Percentiles rank a stretch among this genome's conserved stretches.
phyloP scores from a whole-genome alignment of 1,139 yeast genomes.

The Groenewaldozyma sp. region DNA sequence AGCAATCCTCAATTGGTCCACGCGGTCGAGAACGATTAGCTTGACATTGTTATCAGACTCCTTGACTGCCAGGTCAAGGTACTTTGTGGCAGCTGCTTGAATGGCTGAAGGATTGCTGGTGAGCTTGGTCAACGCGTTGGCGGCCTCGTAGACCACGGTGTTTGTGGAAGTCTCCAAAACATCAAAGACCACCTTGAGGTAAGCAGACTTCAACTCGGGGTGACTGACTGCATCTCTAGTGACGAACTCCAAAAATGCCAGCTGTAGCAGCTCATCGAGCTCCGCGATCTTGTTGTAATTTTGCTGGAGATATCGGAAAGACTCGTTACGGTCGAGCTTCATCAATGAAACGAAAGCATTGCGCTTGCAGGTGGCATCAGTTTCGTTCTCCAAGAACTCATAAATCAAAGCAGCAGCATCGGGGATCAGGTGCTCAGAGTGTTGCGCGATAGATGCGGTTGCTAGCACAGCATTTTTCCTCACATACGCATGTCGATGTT shows the following conservation, averaged over 20 bases:
- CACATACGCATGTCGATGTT: slow-evolving; percentile 95
- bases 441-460: slow-evolving; percentile 64
- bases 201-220: slow-evolving; percentile 59
- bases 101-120: slow-evolving; percentile 62
- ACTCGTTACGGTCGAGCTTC: slow-evolving; percentile 74
- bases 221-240: slow-evolving; percentile 65
- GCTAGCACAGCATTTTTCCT: slow-evolving; percentile 96
- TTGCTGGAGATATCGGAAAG: slow-evolving; percentile 72
- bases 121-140: slow-evolving; percentile 69
- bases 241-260: slow-evolving; percentile 85
- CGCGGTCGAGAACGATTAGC: slow-evolving; percentile 81
- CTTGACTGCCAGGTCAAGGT: slow-evolving; percentile 79
- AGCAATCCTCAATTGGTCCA: slow-evolving; percentile 61
- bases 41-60: slow-evolving; percentile 93
- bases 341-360: slow-evolving; percentile 90
- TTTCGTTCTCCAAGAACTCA: slow-evolving; percentile 68
- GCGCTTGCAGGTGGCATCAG: slow-evolving; percentile 90
- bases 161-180: slow-evolving; percentile 62
- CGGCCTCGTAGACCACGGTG: slow-evolving; percentile 87
- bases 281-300: slow-evolving; percentile 52
- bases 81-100: slow-evolving; percentile 71
- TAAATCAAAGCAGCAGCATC: slow-evolving; percentile 84
- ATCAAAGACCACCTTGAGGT: slow-evolving; percentile 63
- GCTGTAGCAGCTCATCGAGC: slow-evolving; percentile 80
- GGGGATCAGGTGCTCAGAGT: slow-evolving; percentile 78